Conservation (phyloP, 2,329 filamentous ascomycete species). For the Dactylellina parvicollis region DNA sequence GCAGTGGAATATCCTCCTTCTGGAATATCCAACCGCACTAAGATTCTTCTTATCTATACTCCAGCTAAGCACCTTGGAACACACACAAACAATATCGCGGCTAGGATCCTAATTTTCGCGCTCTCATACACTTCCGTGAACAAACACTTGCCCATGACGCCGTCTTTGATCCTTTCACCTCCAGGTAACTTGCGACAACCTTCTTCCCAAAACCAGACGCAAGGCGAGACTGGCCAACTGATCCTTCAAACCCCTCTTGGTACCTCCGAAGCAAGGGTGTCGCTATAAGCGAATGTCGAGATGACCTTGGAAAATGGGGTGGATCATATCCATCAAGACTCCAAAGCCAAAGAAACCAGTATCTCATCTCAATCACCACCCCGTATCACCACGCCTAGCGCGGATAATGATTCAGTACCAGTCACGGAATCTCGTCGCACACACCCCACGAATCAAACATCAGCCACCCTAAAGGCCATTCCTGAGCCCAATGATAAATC, state of each 20-base stretch:
- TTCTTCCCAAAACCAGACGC: neutral
- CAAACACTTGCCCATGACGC: no score
- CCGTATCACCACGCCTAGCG: neutral
- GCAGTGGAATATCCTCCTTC: neutral
- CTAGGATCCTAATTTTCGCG: no score
- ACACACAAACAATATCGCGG: no score
- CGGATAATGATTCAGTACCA: neutral
- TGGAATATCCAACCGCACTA: neutral
- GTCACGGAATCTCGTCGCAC: neutral
- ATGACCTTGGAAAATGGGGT: slow-evolving; percentile 17
- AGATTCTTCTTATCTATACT: no score
- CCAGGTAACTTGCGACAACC: no score
- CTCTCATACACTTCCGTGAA: no score
- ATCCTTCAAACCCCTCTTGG: no score
- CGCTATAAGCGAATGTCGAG: slow-evolving; percentile 8
- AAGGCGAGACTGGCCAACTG: no score
- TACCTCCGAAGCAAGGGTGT: neutral
- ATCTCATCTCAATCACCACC: neutral
- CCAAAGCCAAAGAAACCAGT: neutral
- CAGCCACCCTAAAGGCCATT: neutral
- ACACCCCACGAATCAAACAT: neutral
- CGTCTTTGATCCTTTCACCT: no score
- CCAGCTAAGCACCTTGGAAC: no score
- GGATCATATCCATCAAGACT: neutral
- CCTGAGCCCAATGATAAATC: neutral